Base-by-base conservation (phyloP, 73 alveolate species). In the Paramecium octaurelia region DNA sequence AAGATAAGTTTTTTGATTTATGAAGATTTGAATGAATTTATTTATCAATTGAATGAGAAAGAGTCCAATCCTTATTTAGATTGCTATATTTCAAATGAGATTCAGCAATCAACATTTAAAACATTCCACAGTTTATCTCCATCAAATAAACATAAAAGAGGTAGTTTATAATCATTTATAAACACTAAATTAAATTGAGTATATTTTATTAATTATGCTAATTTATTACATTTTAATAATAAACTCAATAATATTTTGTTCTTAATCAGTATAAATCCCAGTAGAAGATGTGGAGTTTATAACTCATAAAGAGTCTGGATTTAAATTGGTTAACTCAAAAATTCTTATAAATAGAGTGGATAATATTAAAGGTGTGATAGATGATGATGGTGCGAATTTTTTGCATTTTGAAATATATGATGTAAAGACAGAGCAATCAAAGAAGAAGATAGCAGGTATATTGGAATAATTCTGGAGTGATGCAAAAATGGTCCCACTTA, bases 391-490 rank as follows among this genome's bases (percentile, higher is more conserved):
- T 34, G 16, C 8, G 8, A 64, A 64, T 31, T 64, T 27, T 31
- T 64, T 64, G 21, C 84, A 64, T 64, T 64, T 64, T 23, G 84
- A 64, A 64, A 64, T 64, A 3, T 64, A 64, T 64, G 48, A 64
- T 64, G 84, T 34, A 31, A 34, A 31, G 31, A 24, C 12, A 8
- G 84, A 64, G 46, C 31, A 64, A 27, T 20, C 84, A 1, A 64
- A 64, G 14, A 64, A 64, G 21, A 64, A 64, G 46, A 8, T 64
- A 23, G 54, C 8, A 3, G 6, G 42, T 31, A 64, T 24, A 31
- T 64, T 64, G 27, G 84, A 64, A 31, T 64, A 64, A 64, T 64
- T 64, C 29, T 64, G 84, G 84, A 64, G 27, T 64, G 84, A 64
- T 27, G 84, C 84, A 31, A 64, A 24, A 16, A 23, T 64, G 84